phyloP scores from a whole-genome alignment of 1,139 yeast genomes.

The Lodderomyces metapsilosis region DNA sequence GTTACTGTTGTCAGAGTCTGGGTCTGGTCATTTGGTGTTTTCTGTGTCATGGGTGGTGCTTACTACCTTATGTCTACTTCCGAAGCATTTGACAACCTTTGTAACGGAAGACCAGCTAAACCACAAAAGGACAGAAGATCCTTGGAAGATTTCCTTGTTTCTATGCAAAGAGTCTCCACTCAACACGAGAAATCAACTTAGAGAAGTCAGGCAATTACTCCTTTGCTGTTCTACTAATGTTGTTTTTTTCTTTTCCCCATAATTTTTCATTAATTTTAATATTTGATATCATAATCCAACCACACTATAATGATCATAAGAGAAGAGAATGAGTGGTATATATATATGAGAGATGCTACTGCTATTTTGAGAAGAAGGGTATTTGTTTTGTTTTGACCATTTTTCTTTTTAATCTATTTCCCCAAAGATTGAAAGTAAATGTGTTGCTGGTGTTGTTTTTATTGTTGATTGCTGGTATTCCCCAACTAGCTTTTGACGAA shows the following conservation, averaged over 20 bases:
- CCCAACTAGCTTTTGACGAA: background rate
- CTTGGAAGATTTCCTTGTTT: constrained; percentile 90
- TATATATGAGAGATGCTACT: background rate
- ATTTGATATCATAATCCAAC: background rate
- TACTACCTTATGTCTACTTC: constrained; percentile 91
- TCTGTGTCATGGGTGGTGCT: constrained; percentile 95
- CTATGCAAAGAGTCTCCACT: constrained; percentile 98
- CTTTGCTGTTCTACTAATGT: too few relatives aligned
- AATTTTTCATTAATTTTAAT: background rate
- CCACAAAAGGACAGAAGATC: constrained; percentile 71
- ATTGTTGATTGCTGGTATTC: background rate
- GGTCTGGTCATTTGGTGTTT: constrained; percentile 94
- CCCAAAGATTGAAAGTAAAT: background rate
- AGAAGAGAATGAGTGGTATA: too few relatives aligned
- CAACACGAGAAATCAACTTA: constrained; percentile 81
- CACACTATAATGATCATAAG: background rate
- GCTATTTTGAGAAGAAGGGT: background rate
- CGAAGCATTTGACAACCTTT: constrained; percentile 83
- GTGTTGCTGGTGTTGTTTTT: background rate
- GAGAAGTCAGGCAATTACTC: constrained; percentile 3
- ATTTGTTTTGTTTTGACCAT: too few relatives aligned
- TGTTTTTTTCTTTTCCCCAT: too few relatives aligned
- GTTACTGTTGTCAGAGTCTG: constrained; percentile 92
- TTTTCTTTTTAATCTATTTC: background rate
- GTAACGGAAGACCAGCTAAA: constrained; percentile 85